Percentiles rank a stretch among this genome's conserved stretches.
These are phyloP conservation scores for Ramaria rubella DNA, from an alignment of 768 basidiomycete species.

Conservation along the genomic window DNA sequence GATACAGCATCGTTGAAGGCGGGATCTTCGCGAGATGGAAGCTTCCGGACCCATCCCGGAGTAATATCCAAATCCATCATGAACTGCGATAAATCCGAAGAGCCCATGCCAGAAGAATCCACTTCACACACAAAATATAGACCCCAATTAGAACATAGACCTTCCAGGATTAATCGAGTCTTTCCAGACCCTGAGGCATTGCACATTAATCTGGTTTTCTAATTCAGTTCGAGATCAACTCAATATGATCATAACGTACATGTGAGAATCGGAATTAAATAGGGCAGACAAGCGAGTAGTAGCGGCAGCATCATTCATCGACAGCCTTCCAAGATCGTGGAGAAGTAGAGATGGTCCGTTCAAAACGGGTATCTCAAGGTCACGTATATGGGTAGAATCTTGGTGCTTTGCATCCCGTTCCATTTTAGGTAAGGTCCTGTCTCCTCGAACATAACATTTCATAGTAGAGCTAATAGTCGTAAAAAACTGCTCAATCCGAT, in stretches of 20 bases:
- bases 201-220: background rate
- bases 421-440: background rate
- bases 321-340: background rate
- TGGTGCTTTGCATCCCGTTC: background rate
- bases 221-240: background rate
- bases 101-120: background rate
- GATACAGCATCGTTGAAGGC: background rate
- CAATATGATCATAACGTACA: background rate
- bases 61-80: background rate
- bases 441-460: background rate
- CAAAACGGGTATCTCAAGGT: background rate
- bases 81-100: background rate
- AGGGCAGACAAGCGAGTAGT: background rate
- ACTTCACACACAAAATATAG: background rate
- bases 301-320: background rate
- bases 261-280: background rate
- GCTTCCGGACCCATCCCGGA: background rate
- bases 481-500: background rate
- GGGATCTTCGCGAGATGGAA: background rate
- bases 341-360: background rate
- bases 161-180: slow-evolving; percentile 3
- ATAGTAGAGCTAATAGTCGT: background rate
- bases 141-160: slow-evolving; percentile 2
- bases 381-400: background rate
- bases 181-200: slow-evolving; percentile 9